phyloP scores from a whole-genome alignment of 2,329 filamentous ascomycete species.

The Coniosporium uncinatum region DNA sequence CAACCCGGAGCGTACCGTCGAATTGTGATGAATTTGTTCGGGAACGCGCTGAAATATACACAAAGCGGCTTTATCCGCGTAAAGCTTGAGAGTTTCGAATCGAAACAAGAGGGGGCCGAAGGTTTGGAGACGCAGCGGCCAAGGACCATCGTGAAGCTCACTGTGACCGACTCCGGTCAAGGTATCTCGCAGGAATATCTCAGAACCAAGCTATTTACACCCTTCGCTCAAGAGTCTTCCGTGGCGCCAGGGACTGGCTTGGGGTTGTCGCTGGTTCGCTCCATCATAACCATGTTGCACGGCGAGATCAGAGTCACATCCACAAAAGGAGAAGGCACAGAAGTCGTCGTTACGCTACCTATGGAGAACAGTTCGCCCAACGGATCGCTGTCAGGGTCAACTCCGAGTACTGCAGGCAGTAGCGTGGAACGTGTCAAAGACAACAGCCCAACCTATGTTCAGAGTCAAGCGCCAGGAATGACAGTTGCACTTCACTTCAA shows the following conservation, averaged over 20 bases:
- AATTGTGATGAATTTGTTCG: conserved; percentile 3
- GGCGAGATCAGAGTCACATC: conserved; percentile 4
- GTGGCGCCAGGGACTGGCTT: conserved; percentile 7
- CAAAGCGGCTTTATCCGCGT: conserved; percentile 4
- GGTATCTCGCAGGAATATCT: conserved; percentile 7
- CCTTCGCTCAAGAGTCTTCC: conserved; percentile 5
- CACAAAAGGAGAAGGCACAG: conserved; percentile 3
- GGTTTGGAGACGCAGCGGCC: neutral
- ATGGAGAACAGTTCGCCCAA: conserved; percentile 2
- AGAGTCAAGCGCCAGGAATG: conserved; percentile 3
- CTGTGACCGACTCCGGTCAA: conserved; percentile 5
- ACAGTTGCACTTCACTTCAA: conserved; percentile 4
- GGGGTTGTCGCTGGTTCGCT: conserved; percentile 5
- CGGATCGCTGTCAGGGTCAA: conserved; percentile 4
- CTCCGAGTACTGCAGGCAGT: conserved; percentile 9
- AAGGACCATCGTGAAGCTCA: neutral
- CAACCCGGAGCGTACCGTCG: conserved; percentile 3
- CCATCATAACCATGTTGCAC: conserved; percentile 3
- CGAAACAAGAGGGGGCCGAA: conserved; percentile 9
- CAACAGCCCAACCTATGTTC: conserved; percentile 9
- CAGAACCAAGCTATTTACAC: conserved; percentile 5
- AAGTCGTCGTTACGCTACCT: conserved; percentile 6
- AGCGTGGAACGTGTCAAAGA: conserved; percentile 10
- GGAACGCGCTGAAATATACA: conserved; percentile 10
- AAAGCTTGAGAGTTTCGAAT: neutral